These are phyloP conservation scores for Phlyctochytrium arcticum DNA, from an alignment of 192 early-diverging fungal species.

Conservation along the genomic window DNA sequence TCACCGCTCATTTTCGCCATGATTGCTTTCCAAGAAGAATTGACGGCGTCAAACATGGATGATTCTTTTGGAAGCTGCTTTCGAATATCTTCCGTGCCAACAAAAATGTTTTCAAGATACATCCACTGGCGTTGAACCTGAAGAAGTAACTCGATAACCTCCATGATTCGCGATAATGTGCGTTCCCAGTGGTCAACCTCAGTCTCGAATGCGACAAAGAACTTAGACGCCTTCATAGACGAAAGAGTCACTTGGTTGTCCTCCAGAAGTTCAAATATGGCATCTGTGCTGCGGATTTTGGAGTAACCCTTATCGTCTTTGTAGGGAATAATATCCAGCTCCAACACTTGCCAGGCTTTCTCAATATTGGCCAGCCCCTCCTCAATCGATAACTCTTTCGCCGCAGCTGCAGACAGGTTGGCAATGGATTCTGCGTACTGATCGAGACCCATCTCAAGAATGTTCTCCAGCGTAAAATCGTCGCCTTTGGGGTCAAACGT, in stretches of 20 bases:
- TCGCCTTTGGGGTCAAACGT: constrained; percentile 38
- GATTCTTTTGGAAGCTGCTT: constrained; percentile 60
- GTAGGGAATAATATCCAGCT: constrained; percentile 56
- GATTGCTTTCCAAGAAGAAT: constrained; percentile 43
- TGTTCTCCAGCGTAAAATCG: constrained; percentile 55
- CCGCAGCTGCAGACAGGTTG: constrained; percentile 44
- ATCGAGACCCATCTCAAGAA: constrained; percentile 52
- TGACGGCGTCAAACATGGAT: constrained; percentile 47
- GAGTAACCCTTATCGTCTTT: constrained; percentile 58
- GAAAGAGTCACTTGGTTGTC: constrained; percentile 62
- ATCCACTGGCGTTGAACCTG: constrained; percentile 60
- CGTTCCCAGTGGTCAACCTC: constrained; percentile 59
- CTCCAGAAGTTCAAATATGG: constrained; percentile 53
- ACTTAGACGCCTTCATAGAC: constrained; percentile 56
- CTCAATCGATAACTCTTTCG: constrained; percentile 57
- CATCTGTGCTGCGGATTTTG: constrained; percentile 49
- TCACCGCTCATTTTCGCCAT: constrained; percentile 41
- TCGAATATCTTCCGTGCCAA: constrained; percentile 56
- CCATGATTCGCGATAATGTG: constrained; percentile 47
- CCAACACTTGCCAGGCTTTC: constrained; percentile 41
- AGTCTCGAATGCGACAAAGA: constrained; percentile 50
- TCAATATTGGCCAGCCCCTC: constrained; percentile 45
- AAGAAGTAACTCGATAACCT: constrained; percentile 50
- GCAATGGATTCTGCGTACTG: constrained; percentile 51
- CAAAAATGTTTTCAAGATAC: constrained; percentile 61